Conservation (phyloP, 2,329 filamentous ascomycete species). For the Huntiella omanensis region DNA sequence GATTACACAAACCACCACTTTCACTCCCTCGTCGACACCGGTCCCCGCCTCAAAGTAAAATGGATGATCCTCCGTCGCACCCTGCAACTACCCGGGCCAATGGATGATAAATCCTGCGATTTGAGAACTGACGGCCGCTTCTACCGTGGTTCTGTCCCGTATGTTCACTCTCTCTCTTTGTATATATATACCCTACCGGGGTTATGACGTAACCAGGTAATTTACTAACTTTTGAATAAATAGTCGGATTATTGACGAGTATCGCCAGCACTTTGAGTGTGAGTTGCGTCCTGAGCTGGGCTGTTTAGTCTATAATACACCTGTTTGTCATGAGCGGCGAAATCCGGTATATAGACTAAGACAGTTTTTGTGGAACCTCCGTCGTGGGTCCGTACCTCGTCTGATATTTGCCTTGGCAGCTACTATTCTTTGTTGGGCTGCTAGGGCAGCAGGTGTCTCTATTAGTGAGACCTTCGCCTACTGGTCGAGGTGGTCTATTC, state of each 20-base stretch:
- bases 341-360: background rate
- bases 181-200: background rate
- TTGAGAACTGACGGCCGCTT: constrained; percentile 40
- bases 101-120: constrained; percentile 32
- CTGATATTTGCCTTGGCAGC: background rate
- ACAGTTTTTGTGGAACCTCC: background rate
- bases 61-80: constrained; percentile 48
- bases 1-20: constrained; percentile 45
- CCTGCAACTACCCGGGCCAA: constrained; percentile 47
- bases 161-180: constrained; percentile 13
- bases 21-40: constrained; percentile 45
- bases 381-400: background rate
- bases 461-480: background rate
- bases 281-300: constrained; percentile 37
- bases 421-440: background rate
- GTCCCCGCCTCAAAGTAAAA: constrained; percentile 43
- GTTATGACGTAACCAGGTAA: background rate
- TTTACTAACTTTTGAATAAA: background rate
- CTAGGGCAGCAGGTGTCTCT: background rate
- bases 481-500: constrained; percentile 1
- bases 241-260: constrained; percentile 38
- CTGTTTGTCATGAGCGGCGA: constrained; percentile 25
- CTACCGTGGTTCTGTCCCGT: constrained; percentile 41
- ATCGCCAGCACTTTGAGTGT: constrained; percentile 42
- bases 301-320: constrained; percentile 34